Conservation (phyloP, 495 filamentous ascomycete genomes). For the Apodospora peruviana region DNA sequence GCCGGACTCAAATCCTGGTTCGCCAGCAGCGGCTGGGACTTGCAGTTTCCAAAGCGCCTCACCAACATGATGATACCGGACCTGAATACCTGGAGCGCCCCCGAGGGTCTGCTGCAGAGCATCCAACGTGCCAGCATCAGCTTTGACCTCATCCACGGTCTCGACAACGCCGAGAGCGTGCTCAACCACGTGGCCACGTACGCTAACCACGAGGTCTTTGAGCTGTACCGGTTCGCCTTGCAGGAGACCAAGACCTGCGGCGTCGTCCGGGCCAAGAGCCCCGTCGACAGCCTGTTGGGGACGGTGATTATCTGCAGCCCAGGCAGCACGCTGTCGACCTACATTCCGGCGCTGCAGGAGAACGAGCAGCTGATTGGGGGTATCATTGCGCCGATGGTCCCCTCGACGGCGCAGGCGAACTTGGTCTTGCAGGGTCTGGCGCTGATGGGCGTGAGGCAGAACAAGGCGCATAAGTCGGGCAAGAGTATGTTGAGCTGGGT, state of each 20-base stretch:
- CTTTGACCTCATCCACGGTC: constrained; percentile 78
- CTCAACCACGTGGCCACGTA: constrained; percentile 70
- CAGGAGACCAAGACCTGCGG: constrained; percentile 67
- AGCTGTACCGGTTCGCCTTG: constrained; percentile 75
- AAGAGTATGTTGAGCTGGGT: constrained; percentile 74
- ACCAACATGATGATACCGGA: constrained; percentile 60
- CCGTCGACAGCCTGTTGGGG: constrained; percentile 62
- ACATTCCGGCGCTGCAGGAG: constrained; percentile 55
- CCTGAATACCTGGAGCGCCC: constrained; percentile 65
- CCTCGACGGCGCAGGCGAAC: constrained; percentile 60
- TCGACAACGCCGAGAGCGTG: constrained; percentile 67
- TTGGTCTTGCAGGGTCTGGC: constrained; percentile 74
- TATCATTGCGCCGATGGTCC: constrained; percentile 75
- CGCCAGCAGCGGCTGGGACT: constrained; percentile 41
- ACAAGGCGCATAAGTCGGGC: constrained; percentile 66
- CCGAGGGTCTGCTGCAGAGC: constrained; percentile 65
- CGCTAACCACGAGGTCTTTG: constrained; percentile 73
- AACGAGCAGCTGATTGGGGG: constrained; percentile 57
- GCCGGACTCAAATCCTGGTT: constrained; percentile 53
- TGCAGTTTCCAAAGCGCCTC: constrained; percentile 45
- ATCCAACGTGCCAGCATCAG: constrained; percentile 61
- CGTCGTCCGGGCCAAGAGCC: constrained; percentile 74
- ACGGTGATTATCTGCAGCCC: constrained; percentile 79
- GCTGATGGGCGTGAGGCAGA: constrained; percentile 74
- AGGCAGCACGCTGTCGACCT: constrained; percentile 59